Evolutionary conservation across 1,284 basidiomycete genomes (phyloP).

Genomic region (Cryptococcus maquisensis): DNA sequence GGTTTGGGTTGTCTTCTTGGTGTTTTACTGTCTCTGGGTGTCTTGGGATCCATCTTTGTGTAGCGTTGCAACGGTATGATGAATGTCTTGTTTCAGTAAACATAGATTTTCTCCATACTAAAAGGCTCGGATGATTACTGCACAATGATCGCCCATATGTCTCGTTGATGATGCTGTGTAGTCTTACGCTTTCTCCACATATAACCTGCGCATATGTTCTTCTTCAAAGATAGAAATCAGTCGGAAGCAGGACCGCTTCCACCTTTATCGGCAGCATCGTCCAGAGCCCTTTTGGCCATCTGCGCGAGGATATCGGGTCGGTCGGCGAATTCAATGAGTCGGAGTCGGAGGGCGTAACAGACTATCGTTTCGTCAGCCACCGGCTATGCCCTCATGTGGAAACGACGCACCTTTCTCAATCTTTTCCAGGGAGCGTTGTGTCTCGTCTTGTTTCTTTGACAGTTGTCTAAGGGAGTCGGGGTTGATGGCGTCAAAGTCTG

Average conservation of each 20-base stretch:
- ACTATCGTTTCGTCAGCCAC: conserved; percentile 21
- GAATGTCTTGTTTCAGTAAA: too few relatives aligned
- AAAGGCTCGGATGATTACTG: too few relatives aligned
- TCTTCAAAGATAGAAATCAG: not conserved
- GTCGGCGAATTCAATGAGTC: conserved; percentile 47
- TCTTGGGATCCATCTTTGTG: too few relatives aligned
- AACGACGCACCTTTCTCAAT: conserved; percentile 79
- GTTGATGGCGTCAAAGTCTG: conserved; percentile 39
- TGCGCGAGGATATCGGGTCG: conserved; percentile 45
- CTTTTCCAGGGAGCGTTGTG: conserved; percentile 78
- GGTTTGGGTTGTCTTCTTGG: too few relatives aligned
- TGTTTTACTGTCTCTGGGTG: too few relatives aligned
- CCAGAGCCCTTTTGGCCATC: conserved; percentile 46
- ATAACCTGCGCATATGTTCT: too few relatives aligned
- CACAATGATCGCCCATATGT: too few relatives aligned
- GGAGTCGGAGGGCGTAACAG: conserved; percentile 46
- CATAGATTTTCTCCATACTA: too few relatives aligned
- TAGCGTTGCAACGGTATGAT: too few relatives aligned
- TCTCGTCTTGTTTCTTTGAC: conserved; percentile 81
- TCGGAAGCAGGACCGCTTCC: not conserved
- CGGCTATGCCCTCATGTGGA: not conserved
- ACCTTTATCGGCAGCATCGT: conserved; percentile 31
- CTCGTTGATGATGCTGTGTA: too few relatives aligned
- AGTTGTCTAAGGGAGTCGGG: conserved; percentile 53
- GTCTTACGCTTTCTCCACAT: too few relatives aligned